Evolutionary conservation across 2,329 filamentous ascomycete genomes (phyloP), one percentile per base, ranked within the genome.

Genomic region (Aspergillus viridinutans): DNA sequence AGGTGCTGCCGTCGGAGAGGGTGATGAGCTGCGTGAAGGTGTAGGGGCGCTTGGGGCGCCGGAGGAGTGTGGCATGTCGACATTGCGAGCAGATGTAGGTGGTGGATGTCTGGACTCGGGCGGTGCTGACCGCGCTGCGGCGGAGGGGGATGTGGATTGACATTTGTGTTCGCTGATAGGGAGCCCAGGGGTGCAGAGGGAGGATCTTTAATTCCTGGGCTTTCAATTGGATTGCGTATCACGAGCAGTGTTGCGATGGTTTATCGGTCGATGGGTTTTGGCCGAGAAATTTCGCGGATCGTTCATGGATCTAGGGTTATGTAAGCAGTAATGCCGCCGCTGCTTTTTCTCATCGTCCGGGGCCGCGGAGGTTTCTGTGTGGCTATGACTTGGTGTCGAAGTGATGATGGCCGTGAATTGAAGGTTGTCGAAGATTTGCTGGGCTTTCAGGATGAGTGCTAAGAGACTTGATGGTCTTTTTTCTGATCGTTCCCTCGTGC

Each of bases 1-100:
- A 97, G 58, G 92, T 89, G 69, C 85, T 90, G 66, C 94, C 94
- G 80, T 99, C 94, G 43, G 89, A 90, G 62, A 97, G 88, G 54
- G 92, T 92, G 64, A 99, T 82, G 59, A 99, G 84, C 78, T 99
- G 94, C n/a, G 93, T 97, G 81, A 97, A 97, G 65, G 88, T 90
- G 82, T 97, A 97, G 45, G 94, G 93, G 5, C 92, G 86, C 70
- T 92, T 89, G n/a, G 92, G 92, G 17, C 94, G 90, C 60, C 83
- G 84, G 71, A 97, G 85, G 61, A 96, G 89, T 25, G 90, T 92
- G 53, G 94, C 94, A 72, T 91, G 85, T 59, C 92, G 88, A 71
- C 86, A 81, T 78, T 92, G 89, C 51, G 75, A 77, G 74, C 74
- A 78, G 65, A 78, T 69, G 66, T 75, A 78, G 51, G 76, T 76